phyloP scores from a whole-genome alignment of 345 rosid genomes.

The Brassica juncea region DNA sequence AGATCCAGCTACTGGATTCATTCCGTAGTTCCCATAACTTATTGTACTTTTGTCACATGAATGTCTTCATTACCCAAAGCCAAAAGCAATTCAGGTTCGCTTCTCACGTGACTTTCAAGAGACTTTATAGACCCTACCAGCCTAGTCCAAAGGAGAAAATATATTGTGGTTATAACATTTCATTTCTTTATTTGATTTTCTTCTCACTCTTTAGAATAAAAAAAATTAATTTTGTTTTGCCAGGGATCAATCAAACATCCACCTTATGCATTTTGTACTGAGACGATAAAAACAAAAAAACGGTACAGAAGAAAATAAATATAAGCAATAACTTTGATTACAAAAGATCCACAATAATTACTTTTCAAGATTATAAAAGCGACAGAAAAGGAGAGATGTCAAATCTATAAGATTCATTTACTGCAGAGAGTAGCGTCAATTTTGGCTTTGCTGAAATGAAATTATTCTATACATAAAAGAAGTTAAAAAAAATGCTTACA shows the following conservation, averaged over 20 bases:
- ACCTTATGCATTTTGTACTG: not conserved
- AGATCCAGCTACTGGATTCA: not conserved
- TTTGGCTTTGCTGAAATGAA: conserved; percentile 22
- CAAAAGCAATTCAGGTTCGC: conserved; percentile 19
- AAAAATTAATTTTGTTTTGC: not conserved
- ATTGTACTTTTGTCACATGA: conserved; percentile 1
- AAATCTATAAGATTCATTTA: conserved; percentile 30
- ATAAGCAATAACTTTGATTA: conserved; percentile 20
- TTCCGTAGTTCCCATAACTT: not conserved
- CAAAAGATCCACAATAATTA: conserved; percentile 24
- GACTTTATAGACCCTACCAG: conserved; percentile 21
- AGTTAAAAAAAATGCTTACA: not conserved
- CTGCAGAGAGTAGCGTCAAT: conserved; percentile 16
- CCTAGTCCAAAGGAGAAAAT: not conserved
- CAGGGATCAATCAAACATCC: not conserved
- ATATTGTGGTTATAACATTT: not conserved
- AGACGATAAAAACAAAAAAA: not conserved
- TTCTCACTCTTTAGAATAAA: not conserved
- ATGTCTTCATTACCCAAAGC: conserved; percentile 6
- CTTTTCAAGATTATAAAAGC: conserved; percentile 5
- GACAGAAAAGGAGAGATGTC: conserved; percentile 11
- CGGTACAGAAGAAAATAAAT: not conserved
- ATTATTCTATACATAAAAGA: conserved; percentile 4
- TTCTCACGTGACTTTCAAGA: conserved; percentile 33
- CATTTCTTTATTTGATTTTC: not conserved